These are phyloP conservation scores for Aspergillus oerlinghausenensis DNA, from an alignment of 2,329 filamentous ascomycete species.

Conservation along the genomic window DNA sequence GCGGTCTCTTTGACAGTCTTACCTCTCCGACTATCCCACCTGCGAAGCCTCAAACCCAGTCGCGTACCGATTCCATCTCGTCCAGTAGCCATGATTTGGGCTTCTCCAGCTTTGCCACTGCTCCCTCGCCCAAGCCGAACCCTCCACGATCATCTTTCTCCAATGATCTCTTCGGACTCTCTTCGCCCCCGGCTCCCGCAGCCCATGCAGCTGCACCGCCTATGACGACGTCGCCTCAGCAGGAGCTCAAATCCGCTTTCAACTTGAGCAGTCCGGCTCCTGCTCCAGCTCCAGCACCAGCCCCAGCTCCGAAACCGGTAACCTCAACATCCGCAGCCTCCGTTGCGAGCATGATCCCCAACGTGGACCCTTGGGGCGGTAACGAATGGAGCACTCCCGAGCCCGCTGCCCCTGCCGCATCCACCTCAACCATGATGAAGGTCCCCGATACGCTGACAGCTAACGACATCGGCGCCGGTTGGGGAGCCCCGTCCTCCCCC, in stretches of 20 bases:
- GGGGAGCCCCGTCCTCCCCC: slow-evolving; percentile 45
- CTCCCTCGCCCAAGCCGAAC: slow-evolving; percentile 42
- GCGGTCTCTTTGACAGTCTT: slow-evolving; percentile 72
- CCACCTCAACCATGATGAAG: slow-evolving; percentile 37
- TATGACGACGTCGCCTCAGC: slow-evolving; percentile 34
- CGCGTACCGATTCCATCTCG: slow-evolving; percentile 48
- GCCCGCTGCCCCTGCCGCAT: slow-evolving; percentile 43
- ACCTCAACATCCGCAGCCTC: slow-evolving; percentile 42
- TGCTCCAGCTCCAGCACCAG: slow-evolving; percentile 22
- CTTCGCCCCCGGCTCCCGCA: slow-evolving; percentile 41
- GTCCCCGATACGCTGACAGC: slow-evolving; percentile 46
- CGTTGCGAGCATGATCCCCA: slow-evolving; percentile 36
- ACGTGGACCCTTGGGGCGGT: slow-evolving; percentile 75
- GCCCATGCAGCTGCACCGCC: slow-evolving; percentile 39
- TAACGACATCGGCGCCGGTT: slow-evolving; percentile 64
- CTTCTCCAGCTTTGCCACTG: slow-evolving; percentile 57
- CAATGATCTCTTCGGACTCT: slow-evolving; percentile 78
- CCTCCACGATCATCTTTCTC: slow-evolving; percentile 53
- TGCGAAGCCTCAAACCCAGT: slow-evolving; percentile 37
- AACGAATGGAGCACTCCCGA: slow-evolving; percentile 75
- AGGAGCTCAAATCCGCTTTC: slow-evolving; percentile 64
- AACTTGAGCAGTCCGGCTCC: slow-evolving; percentile 57
- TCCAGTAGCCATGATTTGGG: slow-evolving; percentile 61
- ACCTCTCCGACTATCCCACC: slow-evolving; percentile 58
- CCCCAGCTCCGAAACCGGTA: slow-evolving; percentile 36